Base-by-base conservation (phyloP, 2,329 filamentous ascomycete genomes). In the Colletotrichum acutatum region DNA sequence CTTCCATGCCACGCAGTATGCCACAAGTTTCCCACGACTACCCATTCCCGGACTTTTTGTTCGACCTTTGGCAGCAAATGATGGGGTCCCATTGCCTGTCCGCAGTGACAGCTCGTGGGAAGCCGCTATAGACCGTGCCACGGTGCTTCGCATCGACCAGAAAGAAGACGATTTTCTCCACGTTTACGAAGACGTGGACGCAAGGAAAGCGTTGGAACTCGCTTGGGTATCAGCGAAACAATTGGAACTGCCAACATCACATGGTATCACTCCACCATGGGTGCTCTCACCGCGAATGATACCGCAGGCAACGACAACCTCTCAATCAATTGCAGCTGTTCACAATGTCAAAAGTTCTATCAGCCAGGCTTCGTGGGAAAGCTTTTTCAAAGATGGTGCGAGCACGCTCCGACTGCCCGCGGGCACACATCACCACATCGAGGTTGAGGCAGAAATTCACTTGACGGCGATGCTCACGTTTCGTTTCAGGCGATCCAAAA, bases 81-180 rank as follows among this genome's bases (percentile, higher is more conserved):
- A 14, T 34, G 24, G 28, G 14, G 24, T 26, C 16, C 3, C 24
- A 16, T 8, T 56, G n/a, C 14, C 12, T 26, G n/a, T 75, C 2
- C 46, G 22, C 28, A 74, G 74, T 54, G 53, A 71, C 24, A 12
- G 16, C 4, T 16, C 49, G 2, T 76, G 75, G 74, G 60, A 75
- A 22, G 59, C 69, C 4, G 34, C 68, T 3, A 69, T 75, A 12
- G 72, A 75, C 37, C 34, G 19, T 3, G 42, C 19, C 1, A 74
- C 68, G 8, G 46, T 46, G 5, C 57, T 76, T 6, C 54, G 74
- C 4, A 49, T 74, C 11, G 70, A 74, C 28, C 70, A 75, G 28
- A 58, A 46, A 2, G 72, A 76, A 30, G 75, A 76, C 24, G 62
- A 71, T 24, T 76, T 76, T 22, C 63, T 76, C 2, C 74, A 76